phyloP scores from a whole-genome alignment of 352 stramenopile genomes.

The Saprolegnia diclina region DNA sequence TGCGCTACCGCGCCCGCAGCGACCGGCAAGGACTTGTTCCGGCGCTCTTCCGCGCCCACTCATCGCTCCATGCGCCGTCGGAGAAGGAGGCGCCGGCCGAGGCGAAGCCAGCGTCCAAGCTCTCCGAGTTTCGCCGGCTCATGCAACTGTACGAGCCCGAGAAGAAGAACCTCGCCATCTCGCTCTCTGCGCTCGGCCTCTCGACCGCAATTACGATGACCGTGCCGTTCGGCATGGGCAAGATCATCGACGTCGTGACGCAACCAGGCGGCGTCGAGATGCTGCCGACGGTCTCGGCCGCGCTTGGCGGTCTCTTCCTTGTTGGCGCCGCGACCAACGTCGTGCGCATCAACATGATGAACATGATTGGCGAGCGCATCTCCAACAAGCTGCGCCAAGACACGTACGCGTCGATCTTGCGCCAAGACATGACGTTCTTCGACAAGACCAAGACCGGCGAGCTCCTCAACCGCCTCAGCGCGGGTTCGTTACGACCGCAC shows the following conservation, averaged over 20 bases:
- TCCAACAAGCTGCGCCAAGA: constrained; percentile 68
- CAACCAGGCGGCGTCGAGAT: constrained; percentile 37
- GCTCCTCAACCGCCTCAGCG: constrained; percentile 86
- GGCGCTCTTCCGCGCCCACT: not conserved
- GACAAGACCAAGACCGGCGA: constrained; percentile 86
- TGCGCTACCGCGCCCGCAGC: not conserved
- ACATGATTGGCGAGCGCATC: constrained; percentile 85
- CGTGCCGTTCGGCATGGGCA: constrained; percentile 74
- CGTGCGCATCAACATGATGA: constrained; percentile 67
- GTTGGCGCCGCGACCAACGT: constrained; percentile 64
- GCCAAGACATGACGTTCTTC: constrained; percentile 89
- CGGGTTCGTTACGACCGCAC: constrained; percentile 24
- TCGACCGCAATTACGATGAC: constrained; percentile 73
- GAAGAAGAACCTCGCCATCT: constrained; percentile 58
- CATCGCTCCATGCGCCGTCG: not conserved
- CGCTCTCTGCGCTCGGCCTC: constrained; percentile 51
- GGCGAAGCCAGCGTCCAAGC: constrained; percentile 7
- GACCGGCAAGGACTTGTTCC: not conserved
- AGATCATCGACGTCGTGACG: constrained; percentile 72
- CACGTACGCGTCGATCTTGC: constrained; percentile 72
- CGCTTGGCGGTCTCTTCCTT: constrained; percentile 62
- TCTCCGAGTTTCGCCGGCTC: constrained; percentile 37
- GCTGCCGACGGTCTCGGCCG: constrained; percentile 45
- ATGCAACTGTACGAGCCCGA: constrained; percentile 60
- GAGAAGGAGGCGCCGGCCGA: not conserved